phyloP scores from a whole-genome alignment of 495 filamentous ascomycete species.

The Aspergillus carlsbadensis region DNA sequence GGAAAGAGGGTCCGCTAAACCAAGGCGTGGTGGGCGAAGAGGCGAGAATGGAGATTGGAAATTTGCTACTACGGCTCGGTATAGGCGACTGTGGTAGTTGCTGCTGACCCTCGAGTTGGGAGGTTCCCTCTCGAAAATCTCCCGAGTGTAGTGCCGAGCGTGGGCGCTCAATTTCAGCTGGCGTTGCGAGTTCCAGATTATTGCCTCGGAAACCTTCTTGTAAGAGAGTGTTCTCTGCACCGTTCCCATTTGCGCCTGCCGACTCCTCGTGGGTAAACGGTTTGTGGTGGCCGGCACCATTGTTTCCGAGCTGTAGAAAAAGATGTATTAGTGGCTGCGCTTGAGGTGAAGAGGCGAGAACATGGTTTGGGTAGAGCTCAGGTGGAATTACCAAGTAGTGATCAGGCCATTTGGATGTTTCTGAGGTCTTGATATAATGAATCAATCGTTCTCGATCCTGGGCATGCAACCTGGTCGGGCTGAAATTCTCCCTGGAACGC shows the following conservation, averaged over 20 bases:
- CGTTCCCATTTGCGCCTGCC: slow-evolving; percentile 8
- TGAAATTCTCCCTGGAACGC: slow-evolving; percentile 4
- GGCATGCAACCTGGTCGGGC: slow-evolving; percentile 24
- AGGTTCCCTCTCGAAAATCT: slow-evolving; percentile 71
- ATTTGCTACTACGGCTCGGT: slow-evolving; percentile 15
- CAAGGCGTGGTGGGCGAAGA: slow-evolving; percentile 52
- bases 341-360: neutral
- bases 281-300: slow-evolving; percentile 13
- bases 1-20: slow-evolving; percentile 37
- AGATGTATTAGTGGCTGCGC: slow-evolving; percentile 3
- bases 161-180: slow-evolving; percentile 72
- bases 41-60: slow-evolving; percentile 27
- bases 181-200: slow-evolving; percentile 33
- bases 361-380: neutral
- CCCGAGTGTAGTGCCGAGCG: slow-evolving; percentile 86
- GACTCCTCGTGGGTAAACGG: slow-evolving; percentile 10
- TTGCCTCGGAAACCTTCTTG: neutral
- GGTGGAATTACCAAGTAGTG: slow-evolving; percentile 58
- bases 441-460: slow-evolving; percentile 76
- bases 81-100: slow-evolving; percentile 24
- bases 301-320: slow-evolving; percentile 14
- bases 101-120: slow-evolving; percentile 25
- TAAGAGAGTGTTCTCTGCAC: slow-evolving; percentile 6
- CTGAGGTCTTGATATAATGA: slow-evolving; percentile 75
- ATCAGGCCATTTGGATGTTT: slow-evolving; percentile 74